Conservation (phyloP, 2,329 filamentous ascomycete species). For the Periconia macrospinosa region DNA sequence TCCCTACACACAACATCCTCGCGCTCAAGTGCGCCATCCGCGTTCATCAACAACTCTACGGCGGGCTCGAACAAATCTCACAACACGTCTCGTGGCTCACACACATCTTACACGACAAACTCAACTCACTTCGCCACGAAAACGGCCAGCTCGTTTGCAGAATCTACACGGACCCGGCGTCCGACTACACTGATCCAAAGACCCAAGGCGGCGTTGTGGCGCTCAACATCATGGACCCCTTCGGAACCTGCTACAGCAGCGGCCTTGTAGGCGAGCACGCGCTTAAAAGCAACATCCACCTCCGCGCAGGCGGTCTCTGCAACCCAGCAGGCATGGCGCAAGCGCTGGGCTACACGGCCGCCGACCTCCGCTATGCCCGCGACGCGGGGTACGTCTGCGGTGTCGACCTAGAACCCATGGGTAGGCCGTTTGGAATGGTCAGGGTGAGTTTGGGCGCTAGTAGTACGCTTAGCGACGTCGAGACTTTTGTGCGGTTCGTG, state of each 20-base stretch:
- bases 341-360: conserved; percentile 54
- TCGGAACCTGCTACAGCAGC: conserved; percentile 56
- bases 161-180: conserved; percentile 58
- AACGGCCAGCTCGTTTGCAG: conserved; percentile 57
- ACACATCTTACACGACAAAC: conserved; percentile 51
- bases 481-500: conserved; percentile 51
- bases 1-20: conserved; percentile 67
- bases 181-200: conserved; percentile 53
- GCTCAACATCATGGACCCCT: conserved; percentile 61
- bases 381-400: conserved; percentile 62
- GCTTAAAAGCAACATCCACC: conserved; percentile 58
- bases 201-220: conserved; percentile 65
- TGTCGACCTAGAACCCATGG: conserved; percentile 56
- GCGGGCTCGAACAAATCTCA: conserved; percentile 61
- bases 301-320: conserved; percentile 62
- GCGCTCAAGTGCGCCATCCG: conserved; percentile 63
- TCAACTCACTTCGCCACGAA: conserved; percentile 53
- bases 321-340: conserved; percentile 56
- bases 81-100: conserved; percentile 60
- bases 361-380: conserved; percentile 59
- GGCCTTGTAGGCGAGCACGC: conserved; percentile 62
- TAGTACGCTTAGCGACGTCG: conserved; percentile 60
- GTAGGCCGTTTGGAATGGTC: conserved; percentile 61
- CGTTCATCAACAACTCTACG: conserved; percentile 59
- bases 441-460: conserved; percentile 64